Evolutionary conservation across 2,329 filamentous ascomycete genomes (phyloP), one percentile per base, ranked within the genome.

Genomic region (Sclerotiophoma versabilis): DNA sequence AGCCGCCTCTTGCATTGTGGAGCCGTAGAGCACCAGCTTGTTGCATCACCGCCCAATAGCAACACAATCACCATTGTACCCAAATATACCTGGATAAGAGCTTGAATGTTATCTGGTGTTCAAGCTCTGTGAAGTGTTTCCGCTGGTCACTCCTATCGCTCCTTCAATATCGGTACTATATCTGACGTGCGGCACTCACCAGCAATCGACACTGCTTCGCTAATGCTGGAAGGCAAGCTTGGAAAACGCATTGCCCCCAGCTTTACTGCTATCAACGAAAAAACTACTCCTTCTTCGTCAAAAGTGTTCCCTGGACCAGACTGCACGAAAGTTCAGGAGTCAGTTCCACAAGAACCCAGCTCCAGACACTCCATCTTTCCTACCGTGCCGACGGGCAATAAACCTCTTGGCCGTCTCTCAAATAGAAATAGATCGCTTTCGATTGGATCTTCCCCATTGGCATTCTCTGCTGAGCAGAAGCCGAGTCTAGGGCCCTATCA

Each of bases 341-440:
- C 51, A 39, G 51, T 44, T 17, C 33, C 45, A 39, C 38, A 38
- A 22, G 45, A 49, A 14, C 38, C 38, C 54, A 60, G 48, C 38
- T 64, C 66, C 26, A 59, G 54, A 48, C 39, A 57, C 23, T 65
- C 66, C 17, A 53, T 58, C 44, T 65, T 70, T 27, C 63, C 69
- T 30, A 54, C 60, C 17, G 46, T 57, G 14, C 59, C 60, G 48
- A 58, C 54, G 15, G 53, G 57, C 45, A 65, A 64, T 15, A 49
- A 37, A 10, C 70, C 72, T 11, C 62, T 65, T 7, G 55, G 59
- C 12, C 71, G 66, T 48, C 64, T 70, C 75, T 84, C 86, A 66
- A 83, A 82, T 62, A 74, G 81, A 52, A 93, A 92, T 74, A 84
- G 90, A 56, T 91, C 90, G 6, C 77, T 9, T 33, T 54, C 51